phyloP scores from a whole-genome alignment of 208 protist genomes.

The Leishmania martiniquensis region DNA sequence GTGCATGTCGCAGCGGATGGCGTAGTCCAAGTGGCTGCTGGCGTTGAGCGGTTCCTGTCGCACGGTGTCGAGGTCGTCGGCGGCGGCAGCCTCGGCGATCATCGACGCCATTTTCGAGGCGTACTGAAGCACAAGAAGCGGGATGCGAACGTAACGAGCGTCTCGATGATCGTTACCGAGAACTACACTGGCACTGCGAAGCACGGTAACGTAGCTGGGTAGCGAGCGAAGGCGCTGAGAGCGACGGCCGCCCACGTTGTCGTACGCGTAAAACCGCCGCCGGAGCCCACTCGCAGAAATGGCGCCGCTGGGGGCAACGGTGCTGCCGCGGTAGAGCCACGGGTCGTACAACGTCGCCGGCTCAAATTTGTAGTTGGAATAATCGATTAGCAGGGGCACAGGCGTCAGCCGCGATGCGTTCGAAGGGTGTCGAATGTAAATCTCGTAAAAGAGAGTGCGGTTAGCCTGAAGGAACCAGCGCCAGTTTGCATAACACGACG shows the following conservation, averaged over 20 bases:
- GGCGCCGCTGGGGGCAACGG: constrained; percentile 8
- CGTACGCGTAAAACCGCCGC: constrained; percentile 76
- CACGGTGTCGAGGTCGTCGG: constrained; percentile 10
- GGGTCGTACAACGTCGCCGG: constrained; percentile 36
- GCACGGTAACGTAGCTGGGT: constrained; percentile 34
- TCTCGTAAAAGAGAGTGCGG: constrained; percentile 67
- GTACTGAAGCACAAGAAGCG: constrained; percentile 66
- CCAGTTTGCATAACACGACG: constrained; percentile 50
- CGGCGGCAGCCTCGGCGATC: neutral
- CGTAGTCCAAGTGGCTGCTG: constrained; percentile 6
- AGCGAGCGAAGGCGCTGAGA: neutral
- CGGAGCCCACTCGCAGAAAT: constrained; percentile 27
- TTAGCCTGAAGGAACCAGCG: constrained; percentile 36
- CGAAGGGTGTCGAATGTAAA: constrained; percentile 60
- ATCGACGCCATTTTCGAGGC: constrained; percentile 40
- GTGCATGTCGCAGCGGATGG: constrained; percentile 26
- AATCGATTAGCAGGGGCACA: constrained; percentile 67
- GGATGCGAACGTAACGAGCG: constrained; percentile 18
- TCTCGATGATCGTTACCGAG: constrained; percentile 19
- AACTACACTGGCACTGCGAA: constrained; percentile 40
- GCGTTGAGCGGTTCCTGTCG: constrained; percentile 28
- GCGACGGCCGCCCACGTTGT: constrained; percentile 50
- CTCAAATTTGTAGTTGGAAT: constrained; percentile 42
- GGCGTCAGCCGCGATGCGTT: constrained; percentile 62
- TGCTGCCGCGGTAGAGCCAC: constrained; percentile 36